Percentiles rank a stretch among this genome's conserved stretches.
Evolutionary conservation across 441 rosid species (phyloP).

Genomic region (Aleurites moluccanus): DNA sequence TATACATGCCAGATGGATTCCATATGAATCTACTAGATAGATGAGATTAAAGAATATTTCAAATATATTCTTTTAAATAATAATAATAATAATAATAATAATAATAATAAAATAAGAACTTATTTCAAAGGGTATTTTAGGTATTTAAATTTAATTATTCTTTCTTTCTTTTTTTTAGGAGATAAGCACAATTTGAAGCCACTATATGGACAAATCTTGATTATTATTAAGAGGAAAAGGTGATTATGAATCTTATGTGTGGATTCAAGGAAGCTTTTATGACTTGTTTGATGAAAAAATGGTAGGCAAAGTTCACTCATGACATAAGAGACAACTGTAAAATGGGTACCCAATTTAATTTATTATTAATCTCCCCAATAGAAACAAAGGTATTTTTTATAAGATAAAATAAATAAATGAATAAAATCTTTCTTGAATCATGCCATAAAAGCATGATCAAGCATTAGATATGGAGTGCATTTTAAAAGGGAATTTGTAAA

Average conservation of each 20-base stretch:
- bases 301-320: background rate
- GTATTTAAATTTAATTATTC: background rate
- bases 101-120: background rate
- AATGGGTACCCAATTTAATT: background rate
- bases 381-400: background rate
- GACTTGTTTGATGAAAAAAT: background rate
- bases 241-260: background rate
- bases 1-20: background rate
- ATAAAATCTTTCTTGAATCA: background rate
- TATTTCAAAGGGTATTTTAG: no score
- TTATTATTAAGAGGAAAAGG: no score
- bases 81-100: no score
- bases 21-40: background rate
- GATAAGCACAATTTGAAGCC: conserved; percentile 5
- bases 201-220: background rate
- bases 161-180: background rate
- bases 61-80: background rate
- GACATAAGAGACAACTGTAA: conserved; percentile 8
- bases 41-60: no score
- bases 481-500: background rate
- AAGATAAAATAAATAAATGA: background rate
- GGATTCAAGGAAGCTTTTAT: background rate
- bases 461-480: background rate
- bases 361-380: background rate
- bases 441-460: background rate